A percentile compares a stretch with the other conserved stretches of the same genome.
phyloP scores from a whole-genome alignment of 257 asterid genomes.

The Penstemon eatonii region DNA sequence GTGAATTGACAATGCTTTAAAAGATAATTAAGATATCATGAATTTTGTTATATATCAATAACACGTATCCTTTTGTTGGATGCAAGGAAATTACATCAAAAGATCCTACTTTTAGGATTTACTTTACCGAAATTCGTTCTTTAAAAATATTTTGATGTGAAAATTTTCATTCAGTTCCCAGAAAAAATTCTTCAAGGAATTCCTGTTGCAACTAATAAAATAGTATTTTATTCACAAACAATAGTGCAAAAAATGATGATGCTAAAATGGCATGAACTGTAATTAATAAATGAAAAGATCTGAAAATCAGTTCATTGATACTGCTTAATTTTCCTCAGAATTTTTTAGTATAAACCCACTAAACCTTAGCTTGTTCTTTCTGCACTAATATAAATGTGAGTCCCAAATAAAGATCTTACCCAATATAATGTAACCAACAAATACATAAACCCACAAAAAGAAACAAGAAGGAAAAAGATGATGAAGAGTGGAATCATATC shows the following conservation, averaged over 20 bases:
- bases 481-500: neutral
- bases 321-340: neutral
- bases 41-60: neutral
- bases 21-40: neutral
- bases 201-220: neutral
- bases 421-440: neutral
- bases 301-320: neutral
- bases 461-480: neutral
- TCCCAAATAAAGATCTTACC: no score
- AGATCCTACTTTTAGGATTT: neutral
- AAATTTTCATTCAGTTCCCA: neutral
- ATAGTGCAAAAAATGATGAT: neutral
- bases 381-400: no score
- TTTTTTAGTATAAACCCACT: neutral
- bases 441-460: neutral
- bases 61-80: neutral
- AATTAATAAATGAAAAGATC: neutral
- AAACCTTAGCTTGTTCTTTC: no score
- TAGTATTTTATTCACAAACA: neutral
- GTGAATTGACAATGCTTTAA: neutral
- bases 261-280: neutral
- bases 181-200: neutral
- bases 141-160: neutral
- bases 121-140: neutral
- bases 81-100: neutral